Conservation (phyloP, 441 rosid genomes). For the Jatropha podagrica region DNA sequence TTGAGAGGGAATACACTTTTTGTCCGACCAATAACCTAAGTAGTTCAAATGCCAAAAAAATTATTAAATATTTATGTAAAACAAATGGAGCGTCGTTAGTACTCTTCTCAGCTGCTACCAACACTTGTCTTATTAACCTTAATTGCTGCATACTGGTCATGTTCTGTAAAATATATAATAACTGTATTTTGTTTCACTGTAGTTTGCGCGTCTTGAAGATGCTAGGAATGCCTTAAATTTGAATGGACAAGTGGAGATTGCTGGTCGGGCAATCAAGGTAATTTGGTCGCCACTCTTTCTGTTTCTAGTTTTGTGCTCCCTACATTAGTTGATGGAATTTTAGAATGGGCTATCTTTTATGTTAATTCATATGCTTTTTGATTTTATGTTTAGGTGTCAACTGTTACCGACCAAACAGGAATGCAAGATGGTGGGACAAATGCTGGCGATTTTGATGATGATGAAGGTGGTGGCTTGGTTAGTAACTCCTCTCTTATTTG, state of each 20-base stretch:
- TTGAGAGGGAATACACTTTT: not conserved
- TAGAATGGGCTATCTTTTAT: slow-evolving; percentile 3
- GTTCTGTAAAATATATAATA: slow-evolving; percentile 1
- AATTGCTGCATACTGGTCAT: not conserved
- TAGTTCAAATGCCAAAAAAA: not conserved
- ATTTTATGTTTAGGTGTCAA: slow-evolving; percentile 66
- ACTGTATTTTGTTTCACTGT: slow-evolving; percentile 17
- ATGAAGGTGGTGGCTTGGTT: slow-evolving; percentile 97
- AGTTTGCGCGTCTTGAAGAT: slow-evolving; percentile 98
- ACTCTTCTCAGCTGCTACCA: not conserved
- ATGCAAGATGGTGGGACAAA: slow-evolving; percentile 60
- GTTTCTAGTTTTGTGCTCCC: not conserved
- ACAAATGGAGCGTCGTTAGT: not conserved
- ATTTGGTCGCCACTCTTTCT: not conserved
- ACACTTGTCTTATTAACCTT: not conserved
- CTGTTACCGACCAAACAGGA: slow-evolving; percentile 88
- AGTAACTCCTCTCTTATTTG: slow-evolving; percentile 33
- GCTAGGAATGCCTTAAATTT: slow-evolving; percentile 86
- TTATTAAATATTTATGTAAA: not conserved
- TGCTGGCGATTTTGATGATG: slow-evolving; percentile 95
- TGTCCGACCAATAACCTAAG: not conserved
- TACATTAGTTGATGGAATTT: not conserved
- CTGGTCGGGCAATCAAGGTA: slow-evolving; percentile 95
- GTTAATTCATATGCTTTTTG: slow-evolving; percentile 4
- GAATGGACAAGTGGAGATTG: slow-evolving; percentile 94